phyloP scores from a whole-genome alignment of 202 grass and related monocot species.

The Zizania palustris region DNA sequence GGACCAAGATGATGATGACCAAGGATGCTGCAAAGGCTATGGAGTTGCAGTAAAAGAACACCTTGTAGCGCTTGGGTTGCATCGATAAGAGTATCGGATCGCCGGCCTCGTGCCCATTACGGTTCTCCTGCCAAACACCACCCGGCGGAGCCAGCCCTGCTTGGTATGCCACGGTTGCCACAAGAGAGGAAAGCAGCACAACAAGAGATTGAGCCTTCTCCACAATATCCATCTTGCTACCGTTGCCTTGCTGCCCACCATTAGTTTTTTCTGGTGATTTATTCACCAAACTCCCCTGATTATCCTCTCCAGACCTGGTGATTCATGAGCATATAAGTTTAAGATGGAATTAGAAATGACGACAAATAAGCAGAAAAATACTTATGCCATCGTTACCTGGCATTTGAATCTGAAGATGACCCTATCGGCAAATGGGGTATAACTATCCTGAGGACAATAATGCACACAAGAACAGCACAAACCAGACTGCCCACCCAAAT shows the following conservation, averaged over 20 bases:
- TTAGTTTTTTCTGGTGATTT: background rate
- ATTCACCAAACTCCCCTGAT: no score
- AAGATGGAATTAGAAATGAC: background rate
- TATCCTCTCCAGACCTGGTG: background rate
- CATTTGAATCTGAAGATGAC: background rate
- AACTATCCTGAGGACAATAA: background rate
- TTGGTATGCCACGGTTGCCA: conserved; percentile 31
- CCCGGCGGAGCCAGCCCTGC: conserved; percentile 42
- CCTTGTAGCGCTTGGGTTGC: background rate
- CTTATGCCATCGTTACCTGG: background rate
- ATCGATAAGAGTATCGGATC: conserved; percentile 11
- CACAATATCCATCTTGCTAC: background rate
- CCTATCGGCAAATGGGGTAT: background rate
- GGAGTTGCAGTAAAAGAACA: conserved; percentile 29
- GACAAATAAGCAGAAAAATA: background rate
- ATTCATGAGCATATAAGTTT: background rate
- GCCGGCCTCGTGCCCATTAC: background rate
- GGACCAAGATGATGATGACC: conserved; percentile 27
- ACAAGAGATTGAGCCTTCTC: background rate
- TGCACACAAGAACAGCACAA: background rate
- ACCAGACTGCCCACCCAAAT: background rate
- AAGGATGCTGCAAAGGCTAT: conserved; percentile 28
- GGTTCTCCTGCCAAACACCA: conserved; percentile 35
- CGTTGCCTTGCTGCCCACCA: background rate
- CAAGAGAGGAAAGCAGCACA: conserved; percentile 26